A percentile compares a stretch with the other conserved stretches of the same genome.
Evolutionary conservation across 2,329 filamentous ascomycete species (phyloP).

Genomic region (Apiospora aurea): DNA sequence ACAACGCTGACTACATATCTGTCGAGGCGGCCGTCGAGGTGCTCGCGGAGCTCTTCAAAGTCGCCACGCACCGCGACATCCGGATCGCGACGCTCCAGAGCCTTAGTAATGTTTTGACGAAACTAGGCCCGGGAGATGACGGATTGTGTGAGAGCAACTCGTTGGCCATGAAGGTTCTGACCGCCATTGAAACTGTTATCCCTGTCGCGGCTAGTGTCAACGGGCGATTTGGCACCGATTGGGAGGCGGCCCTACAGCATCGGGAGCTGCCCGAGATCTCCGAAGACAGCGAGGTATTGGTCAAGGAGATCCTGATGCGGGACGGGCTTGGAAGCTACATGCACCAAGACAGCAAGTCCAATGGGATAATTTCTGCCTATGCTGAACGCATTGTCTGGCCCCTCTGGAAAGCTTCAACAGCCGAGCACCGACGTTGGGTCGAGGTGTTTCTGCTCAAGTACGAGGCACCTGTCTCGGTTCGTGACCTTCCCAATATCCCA

Average conservation of each 20-base stretch:
- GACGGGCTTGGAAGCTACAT: neutral
- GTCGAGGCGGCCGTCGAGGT: slow-evolving; percentile 37
- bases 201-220: neutral
- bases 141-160: neutral
- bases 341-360: neutral
- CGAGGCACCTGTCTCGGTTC: neutral
- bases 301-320: neutral
- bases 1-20: slow-evolving; percentile 39
- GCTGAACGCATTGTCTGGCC: neutral
- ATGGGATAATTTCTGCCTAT: neutral
- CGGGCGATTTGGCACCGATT: neutral
- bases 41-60: slow-evolving; percentile 39
- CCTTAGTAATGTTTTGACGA: slow-evolving; percentile 35
- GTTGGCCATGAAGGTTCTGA: neutral
- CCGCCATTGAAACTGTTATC: neutral
- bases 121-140: neutral
- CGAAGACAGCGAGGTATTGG: neutral
- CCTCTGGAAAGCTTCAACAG: neutral
- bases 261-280: neutral
- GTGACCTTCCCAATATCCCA: neutral
- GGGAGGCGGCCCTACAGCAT: neutral
- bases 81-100: slow-evolving; percentile 40
- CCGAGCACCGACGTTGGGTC: neutral
- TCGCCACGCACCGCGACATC: slow-evolving; percentile 44
- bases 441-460: neutral